These are phyloP conservation scores for Pyracantha coccinea DNA, from an alignment of 331 rosid species.

Conservation along the genomic window DNA sequence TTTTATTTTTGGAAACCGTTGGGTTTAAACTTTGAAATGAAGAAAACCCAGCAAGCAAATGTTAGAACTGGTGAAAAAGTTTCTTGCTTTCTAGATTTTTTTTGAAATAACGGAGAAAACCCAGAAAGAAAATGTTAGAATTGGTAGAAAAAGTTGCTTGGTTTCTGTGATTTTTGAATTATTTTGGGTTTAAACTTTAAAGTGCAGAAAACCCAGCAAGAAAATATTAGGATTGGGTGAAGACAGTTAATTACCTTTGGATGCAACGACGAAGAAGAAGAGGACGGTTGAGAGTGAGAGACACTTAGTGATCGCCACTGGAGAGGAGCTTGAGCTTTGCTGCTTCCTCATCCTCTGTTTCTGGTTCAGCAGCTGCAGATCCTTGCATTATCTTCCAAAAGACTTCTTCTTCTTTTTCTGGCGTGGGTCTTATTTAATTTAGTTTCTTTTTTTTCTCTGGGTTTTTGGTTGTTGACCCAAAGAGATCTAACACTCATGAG, in stretches of 20 bases:
- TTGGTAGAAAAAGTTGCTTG: not conserved
- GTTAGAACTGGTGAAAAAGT: not conserved
- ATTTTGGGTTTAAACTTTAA: not conserved
- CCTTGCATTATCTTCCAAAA: slow-evolving; percentile 61
- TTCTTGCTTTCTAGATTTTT: not conserved
- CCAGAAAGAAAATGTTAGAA: not conserved
- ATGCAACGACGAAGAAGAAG: slow-evolving; percentile 7
- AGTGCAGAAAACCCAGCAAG: too few species aligned
- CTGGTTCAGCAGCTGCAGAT: slow-evolving; percentile 45
- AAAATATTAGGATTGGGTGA: too few species aligned
- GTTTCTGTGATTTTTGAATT: too few species aligned
- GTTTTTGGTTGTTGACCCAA: slow-evolving; percentile 9
- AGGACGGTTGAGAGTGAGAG: slow-evolving; percentile 10
- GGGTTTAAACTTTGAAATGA: too few species aligned
- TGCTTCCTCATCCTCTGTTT: slow-evolving; percentile 40
- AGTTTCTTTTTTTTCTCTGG: not conserved
- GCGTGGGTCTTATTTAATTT: not conserved
- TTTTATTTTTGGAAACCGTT: too few species aligned
- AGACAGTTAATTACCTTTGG: slow-evolving; percentile 27
- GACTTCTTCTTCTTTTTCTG: not conserved
- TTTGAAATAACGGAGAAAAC: too few species aligned
- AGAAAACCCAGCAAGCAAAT: not conserved
- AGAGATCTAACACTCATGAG: not conserved
- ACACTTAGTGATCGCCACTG: slow-evolving; percentile 42
- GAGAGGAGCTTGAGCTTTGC: slow-evolving; percentile 29